Conservation (phyloP, 2,329 filamentous ascomycete species). For the Cytospora chrysosperma region DNA sequence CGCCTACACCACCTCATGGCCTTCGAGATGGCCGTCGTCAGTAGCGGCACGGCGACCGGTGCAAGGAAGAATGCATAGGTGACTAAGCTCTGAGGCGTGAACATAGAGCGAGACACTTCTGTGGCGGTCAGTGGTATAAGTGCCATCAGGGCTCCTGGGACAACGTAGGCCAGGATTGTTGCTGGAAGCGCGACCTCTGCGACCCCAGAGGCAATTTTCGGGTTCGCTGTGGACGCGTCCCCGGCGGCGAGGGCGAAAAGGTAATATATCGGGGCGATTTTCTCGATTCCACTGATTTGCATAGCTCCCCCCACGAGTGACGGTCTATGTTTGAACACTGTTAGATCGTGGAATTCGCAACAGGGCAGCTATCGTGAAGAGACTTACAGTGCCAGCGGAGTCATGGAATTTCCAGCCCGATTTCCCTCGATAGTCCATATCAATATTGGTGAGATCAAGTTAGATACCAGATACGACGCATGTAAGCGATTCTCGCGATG, state of each 20-base stretch:
- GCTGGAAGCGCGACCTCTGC: conserved; percentile 15
- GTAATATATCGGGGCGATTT: conserved; percentile 19
- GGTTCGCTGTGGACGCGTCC: neutral
- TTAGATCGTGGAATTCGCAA: neutral
- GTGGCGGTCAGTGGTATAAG: conserved; percentile 16
- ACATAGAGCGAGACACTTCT: conserved; percentile 13
- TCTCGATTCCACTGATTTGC: conserved; percentile 14
- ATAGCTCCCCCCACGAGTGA: neutral
- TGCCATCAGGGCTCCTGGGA: conserved; percentile 12
- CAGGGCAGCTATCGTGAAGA: no score
- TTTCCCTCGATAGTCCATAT: conserved; percentile 20
- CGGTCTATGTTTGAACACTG: neutral
- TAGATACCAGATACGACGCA: conserved; percentile 1
- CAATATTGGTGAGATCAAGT: conserved; percentile 17
- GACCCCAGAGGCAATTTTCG: neutral
- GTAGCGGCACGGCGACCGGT: conserved; percentile 3
- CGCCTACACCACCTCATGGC: neutral
- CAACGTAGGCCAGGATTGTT: conserved; percentile 7
- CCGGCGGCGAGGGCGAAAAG: neutral
- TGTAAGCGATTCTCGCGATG: neutral
- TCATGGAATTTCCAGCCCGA: neutral
- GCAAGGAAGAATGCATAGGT: conserved; percentile 9
- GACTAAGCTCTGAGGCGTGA: conserved; percentile 9
- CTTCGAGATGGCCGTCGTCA: conserved; percentile 4
- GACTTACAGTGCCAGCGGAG: conserved; percentile 10